Percentiles rank a stretch among this genome's conserved stretches.
Conservation (phyloP, 1,139 yeast genomes). For the Saccharomycopsis hybrid region DNA sequence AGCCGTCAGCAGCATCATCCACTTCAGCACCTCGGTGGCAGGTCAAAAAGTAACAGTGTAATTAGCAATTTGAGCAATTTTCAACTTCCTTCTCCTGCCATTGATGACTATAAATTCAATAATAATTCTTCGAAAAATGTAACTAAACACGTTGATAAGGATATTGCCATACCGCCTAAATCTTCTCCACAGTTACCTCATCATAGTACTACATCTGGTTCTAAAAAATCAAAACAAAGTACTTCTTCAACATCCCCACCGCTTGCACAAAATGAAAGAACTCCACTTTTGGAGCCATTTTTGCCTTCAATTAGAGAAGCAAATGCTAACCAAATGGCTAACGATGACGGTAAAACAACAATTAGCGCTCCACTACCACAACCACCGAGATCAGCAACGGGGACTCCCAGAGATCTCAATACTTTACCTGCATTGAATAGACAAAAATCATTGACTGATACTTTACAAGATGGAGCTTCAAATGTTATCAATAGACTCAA, state of each 20-base stretch:
- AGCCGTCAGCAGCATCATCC: background rate
- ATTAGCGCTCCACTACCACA: background rate
- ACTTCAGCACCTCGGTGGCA: background rate
- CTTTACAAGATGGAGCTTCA: constrained; percentile 3
- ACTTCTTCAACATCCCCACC: no score
- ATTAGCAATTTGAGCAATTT: background rate
- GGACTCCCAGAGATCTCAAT: constrained; percentile 13
- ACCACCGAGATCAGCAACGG: background rate
- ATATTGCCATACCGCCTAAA: background rate
- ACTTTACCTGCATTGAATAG: constrained; percentile 14
- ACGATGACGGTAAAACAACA: background rate
- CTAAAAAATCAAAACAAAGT: no score
- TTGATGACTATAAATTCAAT: background rate
- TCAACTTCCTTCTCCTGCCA: constrained; percentile 7
- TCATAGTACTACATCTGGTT: no score
- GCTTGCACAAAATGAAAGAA: constrained; percentile 17
- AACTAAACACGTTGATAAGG: background rate
- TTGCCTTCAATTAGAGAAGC: background rate
- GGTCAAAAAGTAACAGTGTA: background rate
- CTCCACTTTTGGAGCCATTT: constrained; percentile 25
- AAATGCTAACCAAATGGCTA: no score
- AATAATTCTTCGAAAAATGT: background rate
- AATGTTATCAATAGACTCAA: constrained; percentile 21
- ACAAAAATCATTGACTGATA: constrained; percentile 23
- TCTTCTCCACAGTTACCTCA: no score